phyloP scores from a whole-genome alignment of 108 stramenopile genomes.

The Cyclotella atomus region DNA sequence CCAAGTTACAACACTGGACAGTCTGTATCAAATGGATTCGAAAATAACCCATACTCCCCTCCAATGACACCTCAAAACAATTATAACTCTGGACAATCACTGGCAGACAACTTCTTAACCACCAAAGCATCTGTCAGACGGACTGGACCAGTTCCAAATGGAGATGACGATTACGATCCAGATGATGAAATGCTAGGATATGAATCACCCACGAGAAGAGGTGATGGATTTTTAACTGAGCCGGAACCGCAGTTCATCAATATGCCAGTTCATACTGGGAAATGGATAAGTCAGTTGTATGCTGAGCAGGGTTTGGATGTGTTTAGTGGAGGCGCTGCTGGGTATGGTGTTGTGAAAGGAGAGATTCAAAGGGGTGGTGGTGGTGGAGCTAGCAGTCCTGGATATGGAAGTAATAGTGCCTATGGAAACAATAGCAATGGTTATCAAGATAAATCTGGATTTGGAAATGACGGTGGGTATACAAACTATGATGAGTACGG shows the following conservation, averaged over 20 bases:
- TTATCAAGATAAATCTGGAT: background rate
- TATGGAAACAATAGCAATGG: background rate
- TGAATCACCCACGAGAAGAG: background rate
- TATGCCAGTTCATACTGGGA: background rate
- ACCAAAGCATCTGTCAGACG: background rate
- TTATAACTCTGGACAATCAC: background rate
- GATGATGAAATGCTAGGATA: background rate
- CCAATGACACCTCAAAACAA: background rate
- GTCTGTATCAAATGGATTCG: background rate
- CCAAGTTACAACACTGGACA: background rate
- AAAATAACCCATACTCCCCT: background rate
- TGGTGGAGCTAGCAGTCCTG: background rate
- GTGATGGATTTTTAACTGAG: background rate
- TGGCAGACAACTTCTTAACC: background rate
- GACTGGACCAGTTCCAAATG: background rate
- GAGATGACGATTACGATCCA: conserved; percentile 1
- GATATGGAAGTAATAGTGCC: background rate
- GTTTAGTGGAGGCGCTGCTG: conserved; percentile 16
- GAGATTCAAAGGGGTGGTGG: conserved; percentile 8
- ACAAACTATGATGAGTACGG: background rate
- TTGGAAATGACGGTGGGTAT: background rate
- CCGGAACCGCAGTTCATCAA: background rate
- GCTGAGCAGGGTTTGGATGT: conserved; percentile 25
- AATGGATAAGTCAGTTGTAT: conserved; percentile 12
- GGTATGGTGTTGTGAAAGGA: conserved; percentile 20